Evolutionary conservation across 352 stramenopile species (phyloP).

Genomic region (Pythium scleroteichum): DNA sequence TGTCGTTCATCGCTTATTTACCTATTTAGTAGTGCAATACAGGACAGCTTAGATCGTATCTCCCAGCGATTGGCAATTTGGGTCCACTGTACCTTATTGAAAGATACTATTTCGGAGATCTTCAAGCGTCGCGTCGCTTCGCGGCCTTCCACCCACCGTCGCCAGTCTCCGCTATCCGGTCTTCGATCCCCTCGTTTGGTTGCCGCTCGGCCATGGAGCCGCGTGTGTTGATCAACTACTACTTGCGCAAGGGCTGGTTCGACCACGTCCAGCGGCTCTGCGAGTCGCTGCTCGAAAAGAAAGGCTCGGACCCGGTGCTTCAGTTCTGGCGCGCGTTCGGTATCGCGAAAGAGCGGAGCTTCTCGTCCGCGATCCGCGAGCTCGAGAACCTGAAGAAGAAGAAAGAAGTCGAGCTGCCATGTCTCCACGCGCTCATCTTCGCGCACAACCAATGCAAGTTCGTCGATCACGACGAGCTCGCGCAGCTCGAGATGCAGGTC

Average conservation of each 20-base stretch:
- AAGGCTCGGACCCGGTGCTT: slow-evolving; percentile 74
- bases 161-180: neutral
- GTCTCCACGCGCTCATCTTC: slow-evolving; percentile 76
- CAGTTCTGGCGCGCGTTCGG: slow-evolving; percentile 88
- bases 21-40: slow-evolving; percentile 5
- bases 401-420: slow-evolving; percentile 77
- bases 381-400: slow-evolving; percentile 82
- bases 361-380: slow-evolving; percentile 81
- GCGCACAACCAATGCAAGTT: slow-evolving; percentile 77
- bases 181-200: neutral
- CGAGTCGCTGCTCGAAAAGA: slow-evolving; percentile 78
- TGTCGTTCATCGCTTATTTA: neutral
- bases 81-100: neutral
- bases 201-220: slow-evolving; percentile 48
- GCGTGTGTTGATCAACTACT: slow-evolving; percentile 85
- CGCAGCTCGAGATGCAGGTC: slow-evolving; percentile 76
- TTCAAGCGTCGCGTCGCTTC: slow-evolving; percentile 30
- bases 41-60: neutral
- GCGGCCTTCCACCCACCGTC: neutral
- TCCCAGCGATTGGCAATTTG: neutral
- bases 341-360: slow-evolving; percentile 75
- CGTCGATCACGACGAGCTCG: slow-evolving; percentile 77
- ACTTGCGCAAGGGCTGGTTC: slow-evolving; percentile 87
- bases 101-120: slow-evolving; percentile 5
- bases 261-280: slow-evolving; percentile 84